Base-by-base conservation (phyloP, 2,329 filamentous ascomycete species). In the Didymosphaeria variabile region DNA sequence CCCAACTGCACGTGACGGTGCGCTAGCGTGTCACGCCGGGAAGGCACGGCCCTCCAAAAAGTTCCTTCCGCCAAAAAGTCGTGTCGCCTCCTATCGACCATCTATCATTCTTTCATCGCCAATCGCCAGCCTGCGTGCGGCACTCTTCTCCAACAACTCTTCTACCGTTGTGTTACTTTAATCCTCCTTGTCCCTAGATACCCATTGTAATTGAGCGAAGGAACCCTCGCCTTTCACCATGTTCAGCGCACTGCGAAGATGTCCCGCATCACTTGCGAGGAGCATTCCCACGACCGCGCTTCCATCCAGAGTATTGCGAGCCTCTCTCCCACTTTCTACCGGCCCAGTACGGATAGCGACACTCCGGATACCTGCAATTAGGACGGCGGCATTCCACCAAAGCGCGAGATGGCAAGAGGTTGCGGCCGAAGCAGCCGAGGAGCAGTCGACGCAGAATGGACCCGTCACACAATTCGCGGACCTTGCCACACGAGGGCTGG, bases 391-490 rank as follows among this genome's bases (percentile, higher is more conserved):
- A 42, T 76, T 81, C 63, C 80, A 82, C 69, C 75, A 79, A 62
- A 77, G 73, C 55, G 67, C 78, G 19, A 72, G 69, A 67, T 77
- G 77, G 68, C 77, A 70, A 66, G 73, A 79, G 67, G 63, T 71
- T 50, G 76, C 70, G n/a, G 72, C 68, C 17, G 64, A 69, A 58
- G 62, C 54, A 12, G 60, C 64, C 31, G 68, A 65, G 3, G 61
- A 69, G 23, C 61, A 69, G 55, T 19, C 63, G n/a, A 53, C 51
- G 12, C 57, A 72, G 29, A 59, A 74, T 52, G 71, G 62, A 10
- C 69, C 71, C 34, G 63, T 82, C 62, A 83, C 81, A 26, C 71
- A 70, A 34, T 85, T 85, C 64, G 63, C 71, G 17, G 80, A 85
- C 26, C 77, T 85, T 23, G 79, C 72, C 36, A 72, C 71, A n/a